Percentiles rank a stretch among this genome's conserved stretches.
Conservation (phyloP, 192 early-diverging fungal species). For the Paraglomus occultum region DNA sequence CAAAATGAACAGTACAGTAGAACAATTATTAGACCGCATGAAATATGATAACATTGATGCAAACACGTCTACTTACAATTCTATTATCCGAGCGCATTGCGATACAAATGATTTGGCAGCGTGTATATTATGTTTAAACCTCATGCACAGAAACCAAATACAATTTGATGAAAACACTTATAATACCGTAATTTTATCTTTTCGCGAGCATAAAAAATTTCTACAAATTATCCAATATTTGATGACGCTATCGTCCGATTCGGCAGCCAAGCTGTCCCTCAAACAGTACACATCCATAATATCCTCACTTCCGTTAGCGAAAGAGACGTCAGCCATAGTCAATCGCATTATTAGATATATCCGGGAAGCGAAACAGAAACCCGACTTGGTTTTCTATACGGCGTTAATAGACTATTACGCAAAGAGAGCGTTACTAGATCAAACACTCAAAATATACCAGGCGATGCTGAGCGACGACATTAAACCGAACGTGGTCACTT, state of each 20-base stretch:
- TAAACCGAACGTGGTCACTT: conserved; percentile 20
- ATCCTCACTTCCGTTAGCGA: not conserved
- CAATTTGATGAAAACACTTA: not conserved
- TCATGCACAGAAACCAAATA: not conserved
- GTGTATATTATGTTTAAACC: conserved; percentile 9
- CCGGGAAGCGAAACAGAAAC: conserved; percentile 4
- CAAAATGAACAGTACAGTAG: not conserved
- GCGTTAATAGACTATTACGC: conserved; percentile 20
- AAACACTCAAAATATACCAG: conserved; percentile 18
- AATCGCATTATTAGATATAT: conserved; percentile 11
- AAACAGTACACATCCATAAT: conserved; percentile 12
- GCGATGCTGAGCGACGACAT: conserved; percentile 18
- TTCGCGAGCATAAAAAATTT: not conserved
- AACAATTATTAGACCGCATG: not conserved
- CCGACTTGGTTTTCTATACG: conserved; percentile 22
- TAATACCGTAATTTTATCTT: conserved; percentile 3
- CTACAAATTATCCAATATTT: not conserved
- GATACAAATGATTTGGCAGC: not conserved
- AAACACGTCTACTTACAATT: not conserved
- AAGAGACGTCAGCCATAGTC: not conserved
- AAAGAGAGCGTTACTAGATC: not conserved
- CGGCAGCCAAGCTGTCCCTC: not conserved
- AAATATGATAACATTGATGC: not conserved
- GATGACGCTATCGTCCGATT: not conserved
- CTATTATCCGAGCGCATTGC: not conserved